Evolutionary conservation across 345 rosid species (phyloP).

Genomic region (Boechera divaricarpa): DNA sequence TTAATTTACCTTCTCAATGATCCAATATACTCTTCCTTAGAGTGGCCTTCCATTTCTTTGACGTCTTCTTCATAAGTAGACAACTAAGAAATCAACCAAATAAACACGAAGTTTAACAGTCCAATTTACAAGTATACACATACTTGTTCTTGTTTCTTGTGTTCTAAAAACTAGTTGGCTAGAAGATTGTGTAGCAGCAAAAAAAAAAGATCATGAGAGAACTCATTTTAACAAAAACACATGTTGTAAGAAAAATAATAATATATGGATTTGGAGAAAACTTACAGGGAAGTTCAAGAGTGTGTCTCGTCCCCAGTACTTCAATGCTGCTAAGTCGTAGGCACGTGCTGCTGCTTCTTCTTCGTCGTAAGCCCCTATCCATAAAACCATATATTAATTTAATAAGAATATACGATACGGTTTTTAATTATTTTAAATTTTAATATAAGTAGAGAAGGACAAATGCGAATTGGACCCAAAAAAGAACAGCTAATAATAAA

Average conservation of each 20-base stretch:
- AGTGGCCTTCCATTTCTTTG: conserved; percentile 77
- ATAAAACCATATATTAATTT: conserved; percentile 25
- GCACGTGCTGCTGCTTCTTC: conserved; percentile 97
- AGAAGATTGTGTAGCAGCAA: conserved; percentile 16
- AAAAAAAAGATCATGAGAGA: conserved; percentile 27
- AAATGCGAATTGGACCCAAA: conserved; percentile 23
- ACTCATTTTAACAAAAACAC: not conserved
- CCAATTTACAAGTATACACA: not conserved
- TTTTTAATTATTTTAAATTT: not conserved
- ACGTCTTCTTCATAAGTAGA: conserved; percentile 63
- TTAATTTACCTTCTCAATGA: conserved; percentile 74
- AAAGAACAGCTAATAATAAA: conserved; percentile 40
- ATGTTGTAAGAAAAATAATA: not conserved
- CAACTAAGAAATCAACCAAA: conserved; percentile 46
- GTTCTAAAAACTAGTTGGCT: not conserved
- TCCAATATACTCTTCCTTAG: conserved; percentile 89
- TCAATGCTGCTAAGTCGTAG: conserved; percentile 94
- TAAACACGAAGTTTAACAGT: not conserved
- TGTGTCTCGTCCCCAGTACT: conserved; percentile 90
- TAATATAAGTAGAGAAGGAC: not conserved
- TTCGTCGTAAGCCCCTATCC: conserved; percentile 87
- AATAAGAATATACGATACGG: not conserved
- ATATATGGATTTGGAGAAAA: conserved; percentile 17
- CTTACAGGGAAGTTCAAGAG: conserved; percentile 86
- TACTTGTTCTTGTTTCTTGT: conserved; percentile 14